These are phyloP conservation scores for Thymus quinquecostatus DNA, from an alignment of 257 asterid genomes.

Conservation along the genomic window DNA sequence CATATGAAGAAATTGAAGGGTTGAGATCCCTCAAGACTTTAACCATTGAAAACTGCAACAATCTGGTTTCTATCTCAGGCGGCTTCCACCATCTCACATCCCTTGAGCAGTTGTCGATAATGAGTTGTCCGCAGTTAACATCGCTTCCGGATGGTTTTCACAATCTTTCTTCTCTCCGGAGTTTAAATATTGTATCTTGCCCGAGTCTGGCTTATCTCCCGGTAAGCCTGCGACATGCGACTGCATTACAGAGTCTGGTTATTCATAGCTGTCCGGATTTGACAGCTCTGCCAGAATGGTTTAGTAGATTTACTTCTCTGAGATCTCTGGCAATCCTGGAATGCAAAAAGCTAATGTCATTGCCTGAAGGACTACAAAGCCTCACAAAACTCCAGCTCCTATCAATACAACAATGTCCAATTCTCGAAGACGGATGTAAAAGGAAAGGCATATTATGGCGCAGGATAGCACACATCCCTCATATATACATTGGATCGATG, in stretches of 20 bases:
- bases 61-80: slow-evolving; percentile 11
- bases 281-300: slow-evolving; percentile 25
- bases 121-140: slow-evolving; percentile 28
- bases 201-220: slow-evolving; percentile 20
- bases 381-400: slow-evolving; percentile 10
- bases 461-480: slow-evolving; percentile 18
- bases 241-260: slow-evolving; percentile 20
- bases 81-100: slow-evolving; percentile 18
- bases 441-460: slow-evolving; percentile 4
- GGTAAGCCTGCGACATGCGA: slow-evolving; percentile 22
- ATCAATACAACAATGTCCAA: neutral
- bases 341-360: neutral
- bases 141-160: slow-evolving; percentile 15
- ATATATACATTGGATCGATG: slow-evolving; percentile 15
- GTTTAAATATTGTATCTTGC: slow-evolving; percentile 22
- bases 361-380: neutral
- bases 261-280: slow-evolving; percentile 17
- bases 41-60: slow-evolving; percentile 34
- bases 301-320: neutral
- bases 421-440: neutral
- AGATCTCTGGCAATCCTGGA: neutral
- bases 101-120: slow-evolving; percentile 24
- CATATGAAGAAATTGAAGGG: slow-evolving; percentile 22
- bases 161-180: slow-evolving; percentile 23
- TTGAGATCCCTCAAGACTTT: slow-evolving; percentile 30